phyloP scores from a whole-genome alignment of 208 protist species.

The Leishmania tropica region DNA sequence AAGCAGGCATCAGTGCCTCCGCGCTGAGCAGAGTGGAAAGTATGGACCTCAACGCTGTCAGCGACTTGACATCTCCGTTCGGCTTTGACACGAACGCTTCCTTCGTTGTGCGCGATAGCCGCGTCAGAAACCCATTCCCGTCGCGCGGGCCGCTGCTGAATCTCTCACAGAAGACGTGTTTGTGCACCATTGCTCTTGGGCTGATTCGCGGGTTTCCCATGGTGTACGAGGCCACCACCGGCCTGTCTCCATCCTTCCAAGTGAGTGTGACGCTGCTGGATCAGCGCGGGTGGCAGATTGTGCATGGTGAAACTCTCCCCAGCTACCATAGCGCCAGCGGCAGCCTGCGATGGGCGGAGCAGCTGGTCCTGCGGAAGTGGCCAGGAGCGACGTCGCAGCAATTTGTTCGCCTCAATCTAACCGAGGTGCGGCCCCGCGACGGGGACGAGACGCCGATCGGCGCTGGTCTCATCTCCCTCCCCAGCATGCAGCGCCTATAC shows the following conservation, averaged over 20 bases:
- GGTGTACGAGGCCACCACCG: constrained; percentile 75
- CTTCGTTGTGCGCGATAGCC: constrained; percentile 53
- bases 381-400: constrained; percentile 77
- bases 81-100: constrained; percentile 59
- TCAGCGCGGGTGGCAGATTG: constrained; percentile 84
- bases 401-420: constrained; percentile 89
- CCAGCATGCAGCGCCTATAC: constrained; percentile 62
- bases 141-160: constrained; percentile 69
- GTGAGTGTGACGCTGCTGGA: constrained; percentile 85
- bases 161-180: constrained; percentile 81
- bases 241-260: constrained; percentile 83
- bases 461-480: constrained; percentile 81
- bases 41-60: constrained; percentile 14
- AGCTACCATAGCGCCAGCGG: constrained; percentile 89
- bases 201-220: constrained; percentile 88
- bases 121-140: constrained; percentile 30
- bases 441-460: constrained; percentile 89
- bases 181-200: constrained; percentile 80
- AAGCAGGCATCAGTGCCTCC: not conserved
- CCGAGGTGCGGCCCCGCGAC: constrained; percentile 79
- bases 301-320: constrained; percentile 78
- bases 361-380: constrained; percentile 87
- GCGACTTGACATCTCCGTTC: constrained; percentile 36
- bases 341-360: constrained; percentile 79
- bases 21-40: constrained; percentile 17